Percentiles rank a stretch among this genome's conserved stretches.
These are phyloP conservation scores for Coniochaeta prunicola DNA, from an alignment of 2,329 filamentous ascomycete species.

Conservation along the genomic window DNA sequence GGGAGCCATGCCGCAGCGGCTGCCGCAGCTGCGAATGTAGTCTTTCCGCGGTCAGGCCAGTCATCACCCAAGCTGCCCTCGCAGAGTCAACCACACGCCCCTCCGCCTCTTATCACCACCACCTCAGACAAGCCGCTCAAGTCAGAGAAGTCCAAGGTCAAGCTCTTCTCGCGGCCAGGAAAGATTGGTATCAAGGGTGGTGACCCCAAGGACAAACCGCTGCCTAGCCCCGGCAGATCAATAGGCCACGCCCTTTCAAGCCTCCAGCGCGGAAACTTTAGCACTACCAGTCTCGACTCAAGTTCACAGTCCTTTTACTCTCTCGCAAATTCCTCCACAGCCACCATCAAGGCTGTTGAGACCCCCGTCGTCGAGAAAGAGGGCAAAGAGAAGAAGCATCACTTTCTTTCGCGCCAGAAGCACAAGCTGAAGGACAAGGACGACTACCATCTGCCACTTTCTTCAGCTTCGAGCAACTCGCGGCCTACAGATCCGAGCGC, in stretches of 20 bases:
- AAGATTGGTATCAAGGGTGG: slow-evolving; percentile 66
- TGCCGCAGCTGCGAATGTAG: slow-evolving; percentile 65
- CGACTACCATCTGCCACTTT: slow-evolving; percentile 64
- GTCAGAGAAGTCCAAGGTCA: slow-evolving; percentile 70
- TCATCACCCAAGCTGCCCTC: slow-evolving; percentile 38
- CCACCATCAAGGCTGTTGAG: slow-evolving; percentile 63
- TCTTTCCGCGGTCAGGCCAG: slow-evolving; percentile 59
- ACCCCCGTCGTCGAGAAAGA: slow-evolving; percentile 36
- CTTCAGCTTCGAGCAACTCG: slow-evolving; percentile 71
- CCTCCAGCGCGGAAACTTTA: slow-evolving; percentile 58
- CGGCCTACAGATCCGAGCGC: slow-evolving; percentile 67
- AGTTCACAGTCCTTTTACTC: slow-evolving; percentile 60
- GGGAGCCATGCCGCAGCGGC: slow-evolving; percentile 58
- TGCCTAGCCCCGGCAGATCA: slow-evolving; percentile 63
- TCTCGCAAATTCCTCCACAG: slow-evolving; percentile 67
- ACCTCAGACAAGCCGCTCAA: slow-evolving; percentile 51
- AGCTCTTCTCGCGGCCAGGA: slow-evolving; percentile 71
- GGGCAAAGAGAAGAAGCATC: slow-evolving; percentile 67
- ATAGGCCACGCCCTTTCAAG: slow-evolving; percentile 60
- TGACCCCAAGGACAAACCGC: slow-evolving; percentile 56
- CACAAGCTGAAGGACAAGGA: slow-evolving; percentile 68
- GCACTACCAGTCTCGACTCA: slow-evolving; percentile 66
- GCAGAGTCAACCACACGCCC: slow-evolving; percentile 23
- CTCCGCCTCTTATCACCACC: slow-evolving; percentile 30
- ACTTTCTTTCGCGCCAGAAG: slow-evolving; percentile 73